Percentiles rank a stretch among this genome's conserved stretches.
phyloP scores from a whole-genome alignment of 257 asterid species.

The Agastache rugosa region DNA sequence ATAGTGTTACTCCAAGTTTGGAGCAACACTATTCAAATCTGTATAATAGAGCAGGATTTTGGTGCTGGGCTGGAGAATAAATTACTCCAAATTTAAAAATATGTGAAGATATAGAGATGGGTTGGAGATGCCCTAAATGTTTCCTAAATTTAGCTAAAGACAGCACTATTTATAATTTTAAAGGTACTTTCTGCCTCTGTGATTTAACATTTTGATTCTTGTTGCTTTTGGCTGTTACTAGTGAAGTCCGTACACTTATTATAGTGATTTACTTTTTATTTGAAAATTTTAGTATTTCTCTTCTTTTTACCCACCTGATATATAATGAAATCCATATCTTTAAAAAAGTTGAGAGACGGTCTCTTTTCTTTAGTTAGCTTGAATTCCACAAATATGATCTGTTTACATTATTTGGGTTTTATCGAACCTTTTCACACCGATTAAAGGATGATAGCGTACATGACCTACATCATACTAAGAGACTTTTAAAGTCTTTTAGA shows the following conservation, averaged over 20 bases:
- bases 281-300: slow-evolving; percentile 3
- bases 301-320: background rate
- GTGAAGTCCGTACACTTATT: background rate
- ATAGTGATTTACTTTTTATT: slow-evolving; percentile 19
- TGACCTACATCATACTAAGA: no score
- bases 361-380: background rate
- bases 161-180: background rate
- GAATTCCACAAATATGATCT: background rate
- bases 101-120: no score
- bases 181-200: slow-evolving; percentile 13
- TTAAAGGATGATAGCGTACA: background rate
- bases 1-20: no score
- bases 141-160: slow-evolving; percentile 1
- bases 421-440: background rate
- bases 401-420: background rate
- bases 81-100: no score
- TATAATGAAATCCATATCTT: background rate
- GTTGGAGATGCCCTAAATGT: no score
- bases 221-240: slow-evolving; percentile 14
- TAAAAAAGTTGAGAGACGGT: background rate
- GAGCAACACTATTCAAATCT: no score
- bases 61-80: no score
- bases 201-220: slow-evolving; percentile 35
- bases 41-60: no score
- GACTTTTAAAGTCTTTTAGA: no score